phyloP scores from a whole-genome alignment of 1,284 basidiomycete species.

The Acaromyces ingoldii region DNA sequence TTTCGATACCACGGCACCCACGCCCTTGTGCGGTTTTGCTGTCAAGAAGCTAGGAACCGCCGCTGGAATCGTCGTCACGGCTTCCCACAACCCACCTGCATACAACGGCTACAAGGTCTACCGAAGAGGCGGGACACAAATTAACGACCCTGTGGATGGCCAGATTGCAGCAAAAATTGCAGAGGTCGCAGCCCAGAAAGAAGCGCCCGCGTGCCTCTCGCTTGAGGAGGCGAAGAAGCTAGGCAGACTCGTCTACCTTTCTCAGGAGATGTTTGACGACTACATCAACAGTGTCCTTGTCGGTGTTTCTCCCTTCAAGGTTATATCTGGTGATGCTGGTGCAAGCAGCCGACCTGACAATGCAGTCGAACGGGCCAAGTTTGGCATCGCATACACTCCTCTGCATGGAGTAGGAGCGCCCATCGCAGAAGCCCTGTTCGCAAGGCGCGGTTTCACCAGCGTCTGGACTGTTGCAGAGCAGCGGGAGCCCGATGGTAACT shows the following conservation, averaged over 20 bases:
- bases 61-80: conserved; percentile 41
- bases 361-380: not conserved
- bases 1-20: conserved; percentile 24
- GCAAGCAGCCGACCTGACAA: conserved; percentile 15
- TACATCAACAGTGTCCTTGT: conserved; percentile 24
- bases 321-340: conserved; percentile 7
- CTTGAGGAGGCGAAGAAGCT: conserved; percentile 17
- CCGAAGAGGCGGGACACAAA: conserved; percentile 34
- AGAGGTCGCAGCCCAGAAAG: conserved; percentile 17
- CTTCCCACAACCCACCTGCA: conserved; percentile 41
- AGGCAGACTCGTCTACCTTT: conserved; percentile 17
- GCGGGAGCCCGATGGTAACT: conserved; percentile 35
- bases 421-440: conserved; percentile 12
- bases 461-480: conserved; percentile 36
- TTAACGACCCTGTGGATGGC: conserved; percentile 40
- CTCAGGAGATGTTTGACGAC: conserved; percentile 22
- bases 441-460: conserved; percentile 17
- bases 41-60: conserved; percentile 34
- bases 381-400: conserved; percentile 31
- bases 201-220: conserved; percentile 9
- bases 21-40: conserved; percentile 39
- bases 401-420: conserved; percentile 40
- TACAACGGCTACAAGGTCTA: conserved; percentile 46
- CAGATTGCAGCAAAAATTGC: conserved; percentile 34
- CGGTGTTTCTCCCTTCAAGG: not conserved